Evolutionary conservation across 768 basidiomycete species (phyloP), one percentile per base, ranked within the genome.

Genomic region (Megacollybia marginata): DNA sequence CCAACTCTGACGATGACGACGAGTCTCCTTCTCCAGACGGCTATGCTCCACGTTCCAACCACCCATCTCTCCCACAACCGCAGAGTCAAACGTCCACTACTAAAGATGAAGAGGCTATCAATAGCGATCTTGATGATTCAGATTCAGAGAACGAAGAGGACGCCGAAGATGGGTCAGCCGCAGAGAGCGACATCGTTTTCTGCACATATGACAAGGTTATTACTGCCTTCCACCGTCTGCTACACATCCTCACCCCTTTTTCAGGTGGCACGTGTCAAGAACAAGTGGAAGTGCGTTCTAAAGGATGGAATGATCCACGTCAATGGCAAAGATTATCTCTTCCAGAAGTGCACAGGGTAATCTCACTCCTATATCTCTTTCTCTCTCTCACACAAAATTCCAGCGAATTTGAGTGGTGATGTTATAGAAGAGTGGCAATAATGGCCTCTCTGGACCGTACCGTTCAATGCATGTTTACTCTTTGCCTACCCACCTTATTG

Each of bases 201-300:
- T 98, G 96, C 65, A 93, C 94, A 7, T 98, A 96, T 63, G 96
- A 99, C 65, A 98, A 98, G 83, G 95, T 92, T 36, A 73, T 10
- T 16, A 18, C 32, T 44, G 10, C 28, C 49, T n/a, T 54, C 42
- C 20, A 18, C 12, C 23, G 55, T 5, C 40, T 38, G 16, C 50
- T 50, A 23, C 42, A 32, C 48, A 54, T 54, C 18, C 13, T 51
- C 43, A 16, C 9, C n/a, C n/a, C 45, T 7, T 1, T 40, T 32
- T 31, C 56, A 98, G 94, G 95, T 98, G 33, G 92, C 94, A 42
- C 79, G 96, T n/a, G 95, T 98, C 20, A 99, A 98, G 71, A 98
- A 96, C 72, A 99, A 98, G 72, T 99, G 96, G 96, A 99, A 98
- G 74, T 94, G 93, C 52, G 83, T 91, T 19, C 76, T 99, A 47